Evolutionary conservation across 768 basidiomycete genomes (phyloP).

Genomic region (Russula vinacea): DNA sequence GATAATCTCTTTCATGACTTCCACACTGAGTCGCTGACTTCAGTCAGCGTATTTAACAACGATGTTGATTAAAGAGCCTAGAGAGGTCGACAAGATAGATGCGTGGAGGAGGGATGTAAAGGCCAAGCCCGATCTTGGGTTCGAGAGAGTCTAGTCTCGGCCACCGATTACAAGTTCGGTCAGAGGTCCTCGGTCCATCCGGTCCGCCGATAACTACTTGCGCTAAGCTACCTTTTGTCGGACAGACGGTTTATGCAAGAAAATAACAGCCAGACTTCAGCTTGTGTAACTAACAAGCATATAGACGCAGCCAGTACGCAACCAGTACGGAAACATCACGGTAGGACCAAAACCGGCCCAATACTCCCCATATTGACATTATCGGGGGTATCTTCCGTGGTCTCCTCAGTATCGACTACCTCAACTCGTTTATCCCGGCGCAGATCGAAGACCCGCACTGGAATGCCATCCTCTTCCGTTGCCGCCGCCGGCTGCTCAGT

Average conservation of each 20-base stretch:
- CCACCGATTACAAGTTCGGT: neutral
- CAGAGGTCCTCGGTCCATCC: neutral
- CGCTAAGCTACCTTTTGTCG: no score
- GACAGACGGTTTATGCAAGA: neutral
- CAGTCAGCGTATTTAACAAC: neutral
- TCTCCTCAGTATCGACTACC: constrained; percentile 47
- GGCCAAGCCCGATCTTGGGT: neutral
- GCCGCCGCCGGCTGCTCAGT: constrained; percentile 39
- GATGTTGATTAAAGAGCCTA: neutral
- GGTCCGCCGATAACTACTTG: neutral
- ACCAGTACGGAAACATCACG: constrained; percentile 15
- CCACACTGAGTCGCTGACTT: neutral
- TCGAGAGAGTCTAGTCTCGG: neutral
- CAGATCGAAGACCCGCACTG: constrained; percentile 63
- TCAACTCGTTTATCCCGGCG: constrained; percentile 46
- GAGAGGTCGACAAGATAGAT: neutral
- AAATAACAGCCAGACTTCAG: no score
- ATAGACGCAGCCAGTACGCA: neutral
- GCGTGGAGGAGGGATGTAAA: neutral
- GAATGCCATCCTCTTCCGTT: constrained; percentile 62
- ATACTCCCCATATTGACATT: neutral
- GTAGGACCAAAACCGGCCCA: constrained; percentile 25
- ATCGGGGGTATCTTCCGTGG: neutral
- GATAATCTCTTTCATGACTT: constrained; percentile 68
- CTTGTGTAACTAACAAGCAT: neutral